Conservation (phyloP, 106 monocot species). For the Dendrobium officinale region DNA sequence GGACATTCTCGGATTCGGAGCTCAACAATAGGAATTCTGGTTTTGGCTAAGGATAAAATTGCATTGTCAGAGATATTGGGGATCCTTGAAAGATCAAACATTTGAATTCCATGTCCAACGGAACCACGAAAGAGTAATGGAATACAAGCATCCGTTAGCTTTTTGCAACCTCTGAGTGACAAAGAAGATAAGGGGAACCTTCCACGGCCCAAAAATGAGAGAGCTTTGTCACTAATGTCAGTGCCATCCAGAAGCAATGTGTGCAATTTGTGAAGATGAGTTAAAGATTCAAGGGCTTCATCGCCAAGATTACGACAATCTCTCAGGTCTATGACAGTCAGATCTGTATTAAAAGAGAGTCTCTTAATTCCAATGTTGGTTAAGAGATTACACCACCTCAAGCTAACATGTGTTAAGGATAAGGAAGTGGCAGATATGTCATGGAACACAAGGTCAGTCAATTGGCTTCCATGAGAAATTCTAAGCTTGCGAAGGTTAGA, state of each 20-base stretch:
- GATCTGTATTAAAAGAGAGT: slow-evolving; percentile 57
- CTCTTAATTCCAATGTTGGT: slow-evolving; percentile 54
- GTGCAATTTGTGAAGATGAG: slow-evolving; percentile 55
- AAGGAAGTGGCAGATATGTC: slow-evolving; percentile 93
- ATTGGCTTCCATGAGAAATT: slow-evolving; percentile 74
- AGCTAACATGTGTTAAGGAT: slow-evolving; percentile 75
- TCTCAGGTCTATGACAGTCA: slow-evolving; percentile 66
- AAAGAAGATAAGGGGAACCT: slow-evolving; percentile 54
- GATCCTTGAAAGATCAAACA: slow-evolving; percentile 69
- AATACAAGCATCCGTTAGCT: slow-evolving; percentile 63
- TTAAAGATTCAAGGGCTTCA: slow-evolving; percentile 43
- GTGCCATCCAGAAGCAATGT: slow-evolving; percentile 62
- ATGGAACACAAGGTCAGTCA: slow-evolving; percentile 93
- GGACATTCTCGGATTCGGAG: slow-evolving; percentile 83
- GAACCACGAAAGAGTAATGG: slow-evolving; percentile 47
- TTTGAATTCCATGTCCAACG: slow-evolving; percentile 31
- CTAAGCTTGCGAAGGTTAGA: slow-evolving; percentile 56
- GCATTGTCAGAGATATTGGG: slow-evolving; percentile 65
- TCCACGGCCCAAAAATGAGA: slow-evolving; percentile 61
- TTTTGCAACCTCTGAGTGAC: slow-evolving; percentile 80
- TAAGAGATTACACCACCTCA: slow-evolving; percentile 80
- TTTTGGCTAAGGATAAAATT: slow-evolving; percentile 58
- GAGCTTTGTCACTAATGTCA: slow-evolving; percentile 54
- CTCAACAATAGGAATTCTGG: slow-evolving; percentile 57
- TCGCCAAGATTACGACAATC: slow-evolving; percentile 77